These are phyloP conservation scores for Erythrobasidium hasegawianum DNA, from an alignment of 1,284 basidiomycete species.

Conservation along the genomic window DNA sequence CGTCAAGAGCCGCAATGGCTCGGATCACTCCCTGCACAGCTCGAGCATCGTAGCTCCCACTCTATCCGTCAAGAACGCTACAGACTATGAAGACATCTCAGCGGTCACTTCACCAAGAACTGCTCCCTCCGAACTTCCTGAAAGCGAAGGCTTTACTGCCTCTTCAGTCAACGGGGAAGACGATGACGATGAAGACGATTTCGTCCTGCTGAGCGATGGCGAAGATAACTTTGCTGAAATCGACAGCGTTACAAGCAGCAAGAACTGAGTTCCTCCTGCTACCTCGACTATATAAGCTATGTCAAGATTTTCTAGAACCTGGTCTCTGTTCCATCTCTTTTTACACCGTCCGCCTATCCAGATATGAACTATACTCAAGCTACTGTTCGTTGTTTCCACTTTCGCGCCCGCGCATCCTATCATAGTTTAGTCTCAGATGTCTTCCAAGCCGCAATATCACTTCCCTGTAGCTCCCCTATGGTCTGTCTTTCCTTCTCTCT, in stretches of 20 bases:
- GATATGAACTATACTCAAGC: no score
- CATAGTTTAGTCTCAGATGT: no score
- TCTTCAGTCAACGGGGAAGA: neutral
- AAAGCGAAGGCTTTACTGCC: slow-evolving; percentile 7
- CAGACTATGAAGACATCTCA: neutral
- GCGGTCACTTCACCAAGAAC: slow-evolving; percentile 25
- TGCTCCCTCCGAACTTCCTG: slow-evolving; percentile 11
- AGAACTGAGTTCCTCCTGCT: neutral
- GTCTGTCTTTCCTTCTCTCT: no score
- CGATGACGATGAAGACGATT: slow-evolving; percentile 23
- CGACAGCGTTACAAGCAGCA: neutral
- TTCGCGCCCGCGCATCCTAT: no score
- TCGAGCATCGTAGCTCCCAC: slow-evolving; percentile 20
- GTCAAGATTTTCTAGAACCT: no score
- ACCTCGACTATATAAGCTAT: no score
- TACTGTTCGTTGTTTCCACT: no score
- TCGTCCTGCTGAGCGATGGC: slow-evolving; percentile 27
- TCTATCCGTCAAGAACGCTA: slow-evolving; percentile 13
- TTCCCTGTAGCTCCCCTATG: no score
- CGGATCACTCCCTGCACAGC: slow-evolving; percentile 16
- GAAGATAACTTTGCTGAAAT: slow-evolving; percentile 21
- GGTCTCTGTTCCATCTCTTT: no score
- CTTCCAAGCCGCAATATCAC: no score
- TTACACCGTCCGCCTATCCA: no score
- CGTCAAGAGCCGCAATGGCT: neutral